These are phyloP conservation scores for Kazachstania kunashirensis DNA, from an alignment of 805 yeast genomes.

Conservation along the genomic window DNA sequence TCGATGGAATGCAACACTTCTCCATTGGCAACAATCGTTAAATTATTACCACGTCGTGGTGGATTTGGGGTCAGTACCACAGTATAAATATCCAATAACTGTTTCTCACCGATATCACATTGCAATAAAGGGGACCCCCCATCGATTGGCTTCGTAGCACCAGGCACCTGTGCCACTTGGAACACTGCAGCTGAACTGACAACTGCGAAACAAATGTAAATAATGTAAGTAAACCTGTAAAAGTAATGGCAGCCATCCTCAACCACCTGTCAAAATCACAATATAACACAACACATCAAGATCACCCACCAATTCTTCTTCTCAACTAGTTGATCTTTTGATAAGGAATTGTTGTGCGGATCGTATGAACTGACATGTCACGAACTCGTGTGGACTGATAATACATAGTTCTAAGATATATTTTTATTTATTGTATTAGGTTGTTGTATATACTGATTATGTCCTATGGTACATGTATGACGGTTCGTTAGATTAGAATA, in stretches of 20 bases:
- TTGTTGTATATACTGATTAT: not conserved
- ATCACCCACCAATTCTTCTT: too few relatives aligned
- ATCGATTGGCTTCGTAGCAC: slow-evolving; percentile 53
- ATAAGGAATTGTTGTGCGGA: not conserved
- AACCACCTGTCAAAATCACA: too few relatives aligned
- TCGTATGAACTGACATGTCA: not conserved
- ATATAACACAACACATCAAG: too few relatives aligned
- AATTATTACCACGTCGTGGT: slow-evolving; percentile 74
- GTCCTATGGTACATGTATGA: not conserved
- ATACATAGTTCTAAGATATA: not conserved
- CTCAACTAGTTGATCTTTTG: too few relatives aligned
- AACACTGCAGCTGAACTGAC: not conserved
- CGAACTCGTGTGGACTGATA: not conserved
- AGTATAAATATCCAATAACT: slow-evolving; percentile 50
- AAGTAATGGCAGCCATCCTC: too few relatives aligned
- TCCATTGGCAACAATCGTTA: slow-evolving; percentile 74
- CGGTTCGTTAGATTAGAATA: not conserved
- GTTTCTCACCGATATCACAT: slow-evolving; percentile 60
- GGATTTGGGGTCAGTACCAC: slow-evolving; percentile 75
- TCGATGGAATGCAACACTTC: slow-evolving; percentile 41
- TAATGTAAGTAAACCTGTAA: too few relatives aligned
- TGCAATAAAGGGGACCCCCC: slow-evolving; percentile 80
- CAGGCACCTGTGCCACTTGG: slow-evolving; percentile 4
- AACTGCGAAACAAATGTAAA: not conserved
- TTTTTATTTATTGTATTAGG: too few relatives aligned